Percentiles rank a stretch among this genome's conserved stretches.
These are phyloP conservation scores for Heterobasidion annosum DNA, from an alignment of 1,284 basidiomycete species.

Conservation along the genomic window DNA sequence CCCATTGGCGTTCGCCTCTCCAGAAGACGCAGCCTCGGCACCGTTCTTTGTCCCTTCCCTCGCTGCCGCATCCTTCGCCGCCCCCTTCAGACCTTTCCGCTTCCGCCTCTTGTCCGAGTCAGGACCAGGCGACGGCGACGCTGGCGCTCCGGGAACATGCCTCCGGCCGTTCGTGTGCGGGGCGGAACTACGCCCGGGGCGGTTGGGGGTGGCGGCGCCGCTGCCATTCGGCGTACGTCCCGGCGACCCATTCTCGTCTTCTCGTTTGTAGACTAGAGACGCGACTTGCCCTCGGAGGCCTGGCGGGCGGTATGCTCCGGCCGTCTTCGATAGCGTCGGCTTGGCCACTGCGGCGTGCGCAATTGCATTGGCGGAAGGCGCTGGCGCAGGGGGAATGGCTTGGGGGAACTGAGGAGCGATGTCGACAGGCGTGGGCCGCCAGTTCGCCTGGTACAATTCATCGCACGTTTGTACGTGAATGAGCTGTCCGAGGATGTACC, in stretches of 20 bases:
- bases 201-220: conserved; percentile 51
- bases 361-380: conserved; percentile 53
- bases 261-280: conserved; percentile 79
- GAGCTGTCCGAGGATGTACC: conserved; percentile 86
- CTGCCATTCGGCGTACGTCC: conserved; percentile 30
- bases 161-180: conserved; percentile 33
- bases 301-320: conserved; percentile 86
- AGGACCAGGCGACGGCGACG: conserved; percentile 36
- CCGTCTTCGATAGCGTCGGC: conserved; percentile 49
- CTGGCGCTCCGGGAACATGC: conserved; percentile 65
- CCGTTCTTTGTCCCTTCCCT: conserved; percentile 13
- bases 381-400: conserved; percentile 68
- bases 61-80: conserved; percentile 29
- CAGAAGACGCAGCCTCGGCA: conserved; percentile 19
- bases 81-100: conserved; percentile 43
- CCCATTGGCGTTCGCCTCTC: conserved; percentile 20
- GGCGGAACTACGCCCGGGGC: conserved; percentile 39
- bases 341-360: conserved; percentile 27
- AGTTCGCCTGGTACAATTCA: conserved; percentile 84
- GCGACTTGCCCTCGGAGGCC: conserved; percentile 85
- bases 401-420: conserved; percentile 65
- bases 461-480: conserved; percentile 73
- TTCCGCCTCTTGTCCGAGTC: conserved; percentile 44
- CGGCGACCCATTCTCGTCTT: conserved; percentile 69
- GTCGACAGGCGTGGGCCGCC: conserved; percentile 71